Conservation (phyloP, 495 filamentous ascomycete genomes). For the Neurospora sp. region DNA sequence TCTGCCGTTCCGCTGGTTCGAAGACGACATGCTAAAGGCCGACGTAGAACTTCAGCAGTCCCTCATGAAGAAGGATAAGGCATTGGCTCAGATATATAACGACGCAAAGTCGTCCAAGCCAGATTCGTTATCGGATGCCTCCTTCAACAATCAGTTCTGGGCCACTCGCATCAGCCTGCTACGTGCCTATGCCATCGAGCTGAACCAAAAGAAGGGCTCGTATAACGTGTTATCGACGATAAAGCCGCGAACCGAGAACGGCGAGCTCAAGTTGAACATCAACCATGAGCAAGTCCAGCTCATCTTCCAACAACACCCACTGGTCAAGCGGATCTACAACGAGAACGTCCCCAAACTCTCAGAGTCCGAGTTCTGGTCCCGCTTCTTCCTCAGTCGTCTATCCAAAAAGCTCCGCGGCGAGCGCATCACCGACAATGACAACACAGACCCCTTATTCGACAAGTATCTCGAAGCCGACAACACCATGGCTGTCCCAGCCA, state of each 20-base stretch:
- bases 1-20: constrained; percentile 50
- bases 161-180: constrained; percentile 72
- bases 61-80: constrained; percentile 63
- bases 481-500: constrained; percentile 36
- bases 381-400: constrained; percentile 81
- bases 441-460: constrained; percentile 66
- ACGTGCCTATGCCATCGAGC: constrained; percentile 82
- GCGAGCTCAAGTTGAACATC: constrained; percentile 68
- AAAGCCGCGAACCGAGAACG: constrained; percentile 69
- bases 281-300: constrained; percentile 86
- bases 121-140: constrained; percentile 59
- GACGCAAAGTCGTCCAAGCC: constrained; percentile 71
- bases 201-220: constrained; percentile 67
- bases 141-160: constrained; percentile 91
- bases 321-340: constrained; percentile 85
- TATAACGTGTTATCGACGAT: constrained; percentile 92
- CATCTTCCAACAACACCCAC: constrained; percentile 85
- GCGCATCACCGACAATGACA: constrained; percentile 62
- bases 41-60: constrained; percentile 78
- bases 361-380: constrained; percentile 77
- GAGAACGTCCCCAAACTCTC: constrained; percentile 78
- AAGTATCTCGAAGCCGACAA: constrained; percentile 69
- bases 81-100: constrained; percentile 67
- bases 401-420: constrained; percentile 90
- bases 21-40: constrained; percentile 60